Evolutionary conservation across 306 rosid species (phyloP), one percentile per base, ranked within the genome.

Genomic region (Lathyrus tuberosus): DNA sequence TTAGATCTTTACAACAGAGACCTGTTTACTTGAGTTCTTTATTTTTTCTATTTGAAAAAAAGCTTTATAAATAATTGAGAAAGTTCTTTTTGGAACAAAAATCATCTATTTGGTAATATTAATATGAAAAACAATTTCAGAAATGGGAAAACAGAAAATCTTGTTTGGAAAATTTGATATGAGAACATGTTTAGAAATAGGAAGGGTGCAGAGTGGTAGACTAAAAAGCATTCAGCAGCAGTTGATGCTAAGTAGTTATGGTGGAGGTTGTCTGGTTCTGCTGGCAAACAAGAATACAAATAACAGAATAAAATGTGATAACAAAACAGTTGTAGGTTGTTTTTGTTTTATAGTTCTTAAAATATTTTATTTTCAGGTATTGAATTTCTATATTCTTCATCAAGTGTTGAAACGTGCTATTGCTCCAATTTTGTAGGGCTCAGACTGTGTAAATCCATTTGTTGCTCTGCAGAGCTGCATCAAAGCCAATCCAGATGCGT

Each of bases 391-490:
- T 54, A 42, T 72, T 76, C 33, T 53, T 53, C 6, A 18, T 38
- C 31, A 22, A 47, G 41, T 28, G 48, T 73, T 81, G 46, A 59
- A 53, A 59, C 41, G 37, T 69, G 15, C 54, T 38, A 20, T n/a
- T 61, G 58, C 62, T 10, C 59, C 70, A 56, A 16, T 82, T 71
- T 74, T 77, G 71, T 20, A 92, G 94, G 98, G 98, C 49, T 94
- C 97, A 22, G 97, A 88, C 80, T 94, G 97, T 57, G 94, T 90
- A 75, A 83, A 80, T 67, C 95, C 96, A 28, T 90, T 94, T 68
- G 84, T 94, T 62, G 86, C 87, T 53, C 79, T 94, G 81, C 97
- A 94, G 86, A 87, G 82, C 63, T 94, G 96, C 83, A 90, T 94
- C 78, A 94, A 88, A 83, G 89, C 89, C 70, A 81, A 94, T 73